Conservation (phyloP, 2,329 filamentous ascomycete species). For the Verticillium klebahnii region DNA sequence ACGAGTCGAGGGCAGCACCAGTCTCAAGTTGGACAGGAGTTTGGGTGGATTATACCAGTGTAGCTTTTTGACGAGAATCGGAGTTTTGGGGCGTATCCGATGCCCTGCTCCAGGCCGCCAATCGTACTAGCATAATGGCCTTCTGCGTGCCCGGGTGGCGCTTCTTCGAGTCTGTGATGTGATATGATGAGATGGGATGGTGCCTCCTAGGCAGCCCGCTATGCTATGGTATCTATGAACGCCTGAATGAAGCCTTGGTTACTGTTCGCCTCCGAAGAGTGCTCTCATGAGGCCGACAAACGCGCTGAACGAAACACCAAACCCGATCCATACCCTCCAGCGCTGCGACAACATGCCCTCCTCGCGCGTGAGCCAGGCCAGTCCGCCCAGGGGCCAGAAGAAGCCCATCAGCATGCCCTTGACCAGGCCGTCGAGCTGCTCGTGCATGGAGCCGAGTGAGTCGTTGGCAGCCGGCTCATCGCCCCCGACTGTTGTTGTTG, state of each 20-base stretch:
- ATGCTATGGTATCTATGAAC: neutral
- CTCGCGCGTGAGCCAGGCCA: slow-evolving; percentile 81
- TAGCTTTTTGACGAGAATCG: slow-evolving; percentile 3
- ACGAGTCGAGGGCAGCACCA: neutral
- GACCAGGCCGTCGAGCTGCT: slow-evolving; percentile 77
- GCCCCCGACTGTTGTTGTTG: slow-evolving; percentile 20
- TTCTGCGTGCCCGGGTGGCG: neutral
- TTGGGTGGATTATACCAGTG: slow-evolving; percentile 2
- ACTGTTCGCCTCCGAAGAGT: slow-evolving; percentile 22
- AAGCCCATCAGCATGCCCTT: slow-evolving; percentile 89
- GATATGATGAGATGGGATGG: neutral
- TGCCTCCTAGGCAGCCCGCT: neutral
- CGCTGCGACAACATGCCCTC: slow-evolving; percentile 82
- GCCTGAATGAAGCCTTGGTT: neutral
- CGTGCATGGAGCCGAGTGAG: slow-evolving; percentile 36
- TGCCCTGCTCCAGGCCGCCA: slow-evolving; percentile 3
- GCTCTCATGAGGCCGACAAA: slow-evolving; percentile 29
- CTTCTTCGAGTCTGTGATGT: neutral
- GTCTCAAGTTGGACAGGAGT: neutral
- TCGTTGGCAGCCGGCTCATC: slow-evolving; percentile 45
- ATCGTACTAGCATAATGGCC: slow-evolving; percentile 6
- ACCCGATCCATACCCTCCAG: slow-evolving; percentile 80
- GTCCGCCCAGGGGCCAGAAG: slow-evolving; percentile 85
- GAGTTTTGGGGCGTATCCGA: neutral
- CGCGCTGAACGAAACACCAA: slow-evolving; percentile 66